Evolutionary conservation across 148 eudicot species (phyloP).

Genomic region (Camellia sinensis): DNA sequence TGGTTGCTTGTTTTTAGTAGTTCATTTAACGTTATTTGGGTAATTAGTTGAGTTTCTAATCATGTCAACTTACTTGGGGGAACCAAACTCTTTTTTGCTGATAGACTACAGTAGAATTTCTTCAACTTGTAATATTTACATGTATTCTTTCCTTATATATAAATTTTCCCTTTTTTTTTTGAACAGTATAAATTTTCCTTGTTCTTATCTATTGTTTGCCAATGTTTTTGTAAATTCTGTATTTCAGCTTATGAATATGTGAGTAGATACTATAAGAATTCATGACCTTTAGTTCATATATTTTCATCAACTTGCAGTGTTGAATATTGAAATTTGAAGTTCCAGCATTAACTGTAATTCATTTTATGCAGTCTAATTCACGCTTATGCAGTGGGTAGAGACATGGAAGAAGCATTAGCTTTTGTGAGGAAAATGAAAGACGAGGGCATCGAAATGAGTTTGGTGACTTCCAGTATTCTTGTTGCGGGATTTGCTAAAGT

Average conservation of each 20-base stretch:
- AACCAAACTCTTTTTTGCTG: background rate
- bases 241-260: background rate
- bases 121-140: background rate
- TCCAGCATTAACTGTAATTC: conserved; percentile 12
- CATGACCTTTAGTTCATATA: background rate
- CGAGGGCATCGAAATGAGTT: conserved; percentile 77
- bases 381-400: conserved; percentile 91
- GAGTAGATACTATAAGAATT: background rate
- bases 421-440: conserved; percentile 90
- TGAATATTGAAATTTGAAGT: background rate
- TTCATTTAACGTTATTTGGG: background rate
- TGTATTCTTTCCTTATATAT: background rate
- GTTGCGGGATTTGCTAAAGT: conserved; percentile 86
- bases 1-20: no score
- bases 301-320: background rate
- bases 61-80: background rate
- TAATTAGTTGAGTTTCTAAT: background rate
- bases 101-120: background rate
- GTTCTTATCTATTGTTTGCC: conserved; percentile 1
- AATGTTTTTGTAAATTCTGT: background rate
- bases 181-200: background rate
- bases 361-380: conserved; percentile 81
- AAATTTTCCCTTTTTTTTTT: no score
- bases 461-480: conserved; percentile 90
- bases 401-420: conserved; percentile 92